Base-by-base conservation (phyloP, 306 rosid genomes). In the Lagenaria siceraria region DNA sequence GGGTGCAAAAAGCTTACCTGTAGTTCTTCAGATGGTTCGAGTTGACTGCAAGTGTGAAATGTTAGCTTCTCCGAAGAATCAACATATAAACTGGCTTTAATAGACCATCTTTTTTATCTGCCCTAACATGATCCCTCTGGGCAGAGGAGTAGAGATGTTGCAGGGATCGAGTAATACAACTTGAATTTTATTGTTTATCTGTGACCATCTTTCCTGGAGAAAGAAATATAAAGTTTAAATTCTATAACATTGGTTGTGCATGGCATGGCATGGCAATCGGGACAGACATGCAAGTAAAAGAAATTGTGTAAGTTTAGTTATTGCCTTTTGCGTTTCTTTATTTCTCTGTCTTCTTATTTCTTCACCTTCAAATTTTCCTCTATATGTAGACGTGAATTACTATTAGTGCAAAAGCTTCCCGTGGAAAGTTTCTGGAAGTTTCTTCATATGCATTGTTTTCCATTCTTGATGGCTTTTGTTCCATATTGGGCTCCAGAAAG, bases 11-110 rank as follows among this genome's bases (percentile, higher is more conserved):
- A 88, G 75, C 88, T 88, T 78, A 84, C 89, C 10, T 87, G 94
- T 4, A 91, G 96, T 83, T 91, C 97, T 73, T 91, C 90, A 10
- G 94, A 91, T 83, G 97, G 98, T 62, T 91, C 76, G 68, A 69
- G 89, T 43, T 88, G 36, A 43, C 40, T 27, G 42, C 60, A 72
- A 49, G 25, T 40, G 24, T 70, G 21, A 38, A 24, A 70, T 70
- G 21, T 51, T 78, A 88, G 78, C 82, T 90, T 78, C 83, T 86
- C 22, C 74, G 78, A 81, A 90, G 84, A 66, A 85, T 90, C 77
- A 91, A 91, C 89, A 66, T 85, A 83, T 74, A 87, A 89, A 46
- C 94, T 81, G 82, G 90, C 97, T 27, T 88, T 93, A 74, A 64
- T 86, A 63, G 93, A 90, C 62, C 81, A 87, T 93, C 80, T 90